phyloP scores from a whole-genome alignment of 441 rosid species.

The Erysimum cheiri region DNA sequence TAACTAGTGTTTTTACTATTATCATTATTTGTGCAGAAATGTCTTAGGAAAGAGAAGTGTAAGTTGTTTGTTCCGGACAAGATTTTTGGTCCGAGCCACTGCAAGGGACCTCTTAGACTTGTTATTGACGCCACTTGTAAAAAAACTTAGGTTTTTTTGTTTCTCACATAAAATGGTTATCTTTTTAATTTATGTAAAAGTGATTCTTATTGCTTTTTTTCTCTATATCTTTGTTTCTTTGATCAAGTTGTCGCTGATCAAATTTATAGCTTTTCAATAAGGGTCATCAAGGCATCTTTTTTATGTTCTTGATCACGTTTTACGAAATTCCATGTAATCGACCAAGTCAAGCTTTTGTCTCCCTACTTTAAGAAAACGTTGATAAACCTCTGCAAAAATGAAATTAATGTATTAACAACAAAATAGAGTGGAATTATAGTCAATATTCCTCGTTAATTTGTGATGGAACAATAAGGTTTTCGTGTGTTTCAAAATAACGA shows the following conservation, averaged over 20 bases:
- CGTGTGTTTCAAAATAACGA: too few species aligned
- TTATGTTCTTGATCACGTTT: too few species aligned
- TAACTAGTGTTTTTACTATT: neutral
- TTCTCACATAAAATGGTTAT: neutral
- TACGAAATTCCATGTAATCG: too few species aligned
- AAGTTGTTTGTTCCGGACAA: conserved; percentile 30
- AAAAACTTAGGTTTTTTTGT: conserved; percentile 1
- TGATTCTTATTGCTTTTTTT: neutral
- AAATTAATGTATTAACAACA: too few species aligned
- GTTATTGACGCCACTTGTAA: conserved; percentile 27
- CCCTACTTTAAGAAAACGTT: too few species aligned
- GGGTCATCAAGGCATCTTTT: neutral
- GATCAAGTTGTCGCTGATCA: neutral
- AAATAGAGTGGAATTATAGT: too few species aligned
- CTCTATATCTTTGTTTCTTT: neutral
- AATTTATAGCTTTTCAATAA: neutral
- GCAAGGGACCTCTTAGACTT: conserved; percentile 23
- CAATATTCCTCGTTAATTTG: too few species aligned
- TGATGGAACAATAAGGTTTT: too few species aligned
- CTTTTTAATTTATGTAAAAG: neutral
- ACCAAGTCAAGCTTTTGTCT: too few species aligned
- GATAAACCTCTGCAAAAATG: too few species aligned
- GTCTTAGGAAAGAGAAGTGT: neutral
- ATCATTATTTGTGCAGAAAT: neutral
- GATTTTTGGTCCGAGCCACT: conserved; percentile 28